Percentiles rank a stretch among this genome's conserved stretches.
Evolutionary conservation across 768 basidiomycete species (phyloP).

Genomic region (Macrolepiota dolichaula): DNA sequence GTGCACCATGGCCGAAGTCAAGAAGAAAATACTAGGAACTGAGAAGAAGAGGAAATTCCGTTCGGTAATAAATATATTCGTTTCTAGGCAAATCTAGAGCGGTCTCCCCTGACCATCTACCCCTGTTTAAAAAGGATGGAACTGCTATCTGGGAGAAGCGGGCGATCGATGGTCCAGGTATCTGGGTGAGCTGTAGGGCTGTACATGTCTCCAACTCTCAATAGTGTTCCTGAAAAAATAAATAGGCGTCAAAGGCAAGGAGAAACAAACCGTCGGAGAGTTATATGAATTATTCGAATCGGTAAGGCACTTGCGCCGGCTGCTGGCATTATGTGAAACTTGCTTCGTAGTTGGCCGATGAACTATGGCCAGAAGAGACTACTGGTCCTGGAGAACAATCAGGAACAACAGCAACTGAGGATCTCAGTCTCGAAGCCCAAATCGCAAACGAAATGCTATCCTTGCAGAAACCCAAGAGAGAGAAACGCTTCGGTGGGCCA

Average conservation of each 20-base stretch:
- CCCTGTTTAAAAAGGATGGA: constrained; percentile 47
- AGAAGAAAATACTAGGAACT: constrained; percentile 24
- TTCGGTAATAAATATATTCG: constrained; percentile 33
- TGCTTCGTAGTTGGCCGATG: constrained; percentile 55
- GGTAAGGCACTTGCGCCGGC: constrained; percentile 36
- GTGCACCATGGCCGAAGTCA: constrained; percentile 23
- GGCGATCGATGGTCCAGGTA: constrained; percentile 73
- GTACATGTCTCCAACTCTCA: neutral
- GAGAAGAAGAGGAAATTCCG: constrained; percentile 44
- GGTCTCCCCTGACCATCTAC: neutral
- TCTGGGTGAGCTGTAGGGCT: constrained; percentile 75
- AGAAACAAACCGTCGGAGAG: constrained; percentile 74
- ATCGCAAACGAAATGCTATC: constrained; percentile 69
- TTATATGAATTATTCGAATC: constrained; percentile 76
- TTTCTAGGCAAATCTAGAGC: neutral
- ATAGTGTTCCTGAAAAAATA: neutral
- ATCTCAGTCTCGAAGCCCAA: constrained; percentile 66
- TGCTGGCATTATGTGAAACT: constrained; percentile 4
- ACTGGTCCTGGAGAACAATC: constrained; percentile 30
- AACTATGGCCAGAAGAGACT: constrained; percentile 60
- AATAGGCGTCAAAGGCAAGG: constrained; percentile 72
- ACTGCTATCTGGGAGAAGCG: constrained; percentile 64
- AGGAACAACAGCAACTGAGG: constrained; percentile 26
- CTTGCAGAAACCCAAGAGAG: constrained; percentile 62
- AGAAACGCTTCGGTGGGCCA: constrained; percentile 59